phyloP scores from a whole-genome alignment of 2,329 filamentous ascomycete genomes.

The Colletotrichum acutatum region DNA sequence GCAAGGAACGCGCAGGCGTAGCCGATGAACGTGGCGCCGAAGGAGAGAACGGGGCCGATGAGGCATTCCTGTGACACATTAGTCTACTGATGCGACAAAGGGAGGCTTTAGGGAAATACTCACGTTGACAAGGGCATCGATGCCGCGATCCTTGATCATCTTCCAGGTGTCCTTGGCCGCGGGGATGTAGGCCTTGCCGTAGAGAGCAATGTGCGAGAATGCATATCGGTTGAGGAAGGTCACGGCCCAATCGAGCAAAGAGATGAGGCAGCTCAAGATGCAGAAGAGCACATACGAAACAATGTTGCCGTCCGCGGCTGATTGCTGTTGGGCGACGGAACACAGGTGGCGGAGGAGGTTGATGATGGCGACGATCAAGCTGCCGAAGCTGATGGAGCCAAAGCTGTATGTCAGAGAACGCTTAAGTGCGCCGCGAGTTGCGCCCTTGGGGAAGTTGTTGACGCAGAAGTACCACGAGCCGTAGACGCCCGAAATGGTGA shows the following conservation, averaged over 20 bases:
- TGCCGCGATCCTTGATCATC: conserved; percentile 91
- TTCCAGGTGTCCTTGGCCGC: conserved; percentile 91
- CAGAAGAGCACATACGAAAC: conserved; percentile 76
- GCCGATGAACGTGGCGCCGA: conserved; percentile 84
- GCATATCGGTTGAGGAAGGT: conserved; percentile 93
- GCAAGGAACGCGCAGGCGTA: conserved; percentile 84
- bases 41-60: conserved; percentile 77
- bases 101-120: conserved; percentile 28
- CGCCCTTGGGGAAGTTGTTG: conserved; percentile 76
- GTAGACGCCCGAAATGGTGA: conserved; percentile 87
- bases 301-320: conserved; percentile 75
- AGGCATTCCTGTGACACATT: conserved; percentile 71
- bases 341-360: conserved; percentile 86
- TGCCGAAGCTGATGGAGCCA: conserved; percentile 89
- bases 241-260: conserved; percentile 84
- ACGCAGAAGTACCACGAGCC: conserved; percentile 92
- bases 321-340: conserved; percentile 75
- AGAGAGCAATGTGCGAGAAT: conserved; percentile 92
- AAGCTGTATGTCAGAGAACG: conserved; percentile 91
- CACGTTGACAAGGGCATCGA: conserved; percentile 86
- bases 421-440: conserved; percentile 85
- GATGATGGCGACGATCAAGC: conserved; percentile 86
- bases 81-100: neutral
- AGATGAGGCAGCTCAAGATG: conserved; percentile 79
- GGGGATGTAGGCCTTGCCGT: conserved; percentile 87